Conservation (phyloP, 2,329 filamentous ascomycete species). For the Diplocarpon mali region DNA sequence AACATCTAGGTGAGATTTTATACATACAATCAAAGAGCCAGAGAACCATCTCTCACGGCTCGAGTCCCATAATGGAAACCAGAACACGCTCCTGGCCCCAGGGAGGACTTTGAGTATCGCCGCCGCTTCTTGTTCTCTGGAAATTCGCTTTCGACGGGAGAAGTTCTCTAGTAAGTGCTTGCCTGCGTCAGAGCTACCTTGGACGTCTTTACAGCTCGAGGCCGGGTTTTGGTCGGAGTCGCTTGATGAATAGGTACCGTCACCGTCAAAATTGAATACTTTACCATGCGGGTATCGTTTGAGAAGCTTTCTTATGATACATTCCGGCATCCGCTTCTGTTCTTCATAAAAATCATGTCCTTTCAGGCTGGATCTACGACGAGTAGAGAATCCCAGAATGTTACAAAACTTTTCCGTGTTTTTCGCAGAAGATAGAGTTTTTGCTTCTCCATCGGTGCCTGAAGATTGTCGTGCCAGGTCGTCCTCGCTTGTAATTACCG, state of each 20-base stretch:
- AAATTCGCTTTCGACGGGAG: conserved; percentile 13
- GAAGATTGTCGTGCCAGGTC: conserved; percentile 13
- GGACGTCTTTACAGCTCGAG: conserved; percentile 5
- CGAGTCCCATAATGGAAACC: conserved; percentile 39
- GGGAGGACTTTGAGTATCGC: conserved; percentile 31
- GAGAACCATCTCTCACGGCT: conserved; percentile 37
- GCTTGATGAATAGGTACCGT: conserved; percentile 20
- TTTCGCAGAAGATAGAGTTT: not conserved
- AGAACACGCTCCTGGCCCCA: conserved; percentile 34
- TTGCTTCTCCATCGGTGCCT: conserved; percentile 8
- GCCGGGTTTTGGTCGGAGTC: conserved; percentile 17
- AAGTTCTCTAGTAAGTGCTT: conserved; percentile 7
- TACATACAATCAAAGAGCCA: conserved; percentile 32
- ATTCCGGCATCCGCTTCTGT: conserved; percentile 18
- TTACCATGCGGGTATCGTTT: conserved; percentile 26
- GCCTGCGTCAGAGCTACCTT: not conserved
- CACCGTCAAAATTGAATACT: conserved; percentile 25
- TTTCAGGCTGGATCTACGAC: conserved; percentile 20
- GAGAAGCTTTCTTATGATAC: conserved; percentile 21
- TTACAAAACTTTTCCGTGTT: conserved; percentile 18
- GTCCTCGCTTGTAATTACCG: conserved; percentile 22
- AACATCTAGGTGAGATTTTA: too few relatives aligned
- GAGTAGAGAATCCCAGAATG: conserved; percentile 24
- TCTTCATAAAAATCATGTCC: conserved; percentile 17
- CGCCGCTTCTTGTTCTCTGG: conserved; percentile 23